Conservation (phyloP, 2,329 filamentous ascomycete species). For the Arthroderma sp. region DNA sequence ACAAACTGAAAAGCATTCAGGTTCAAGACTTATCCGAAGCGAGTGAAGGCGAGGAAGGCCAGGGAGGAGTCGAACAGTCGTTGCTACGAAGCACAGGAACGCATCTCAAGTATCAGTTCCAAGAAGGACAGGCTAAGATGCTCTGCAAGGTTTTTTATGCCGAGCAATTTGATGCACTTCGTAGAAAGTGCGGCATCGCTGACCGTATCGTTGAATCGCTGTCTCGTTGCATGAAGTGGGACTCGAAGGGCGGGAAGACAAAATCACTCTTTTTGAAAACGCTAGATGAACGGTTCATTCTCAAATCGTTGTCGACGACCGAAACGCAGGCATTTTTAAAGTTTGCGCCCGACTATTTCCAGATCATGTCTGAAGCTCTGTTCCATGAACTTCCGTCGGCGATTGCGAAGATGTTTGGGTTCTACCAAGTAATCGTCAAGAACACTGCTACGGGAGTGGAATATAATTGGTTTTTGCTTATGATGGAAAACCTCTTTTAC, state of each 20-base stretch:
- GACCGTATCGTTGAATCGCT: constrained; percentile 92
- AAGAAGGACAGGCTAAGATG: constrained; percentile 85
- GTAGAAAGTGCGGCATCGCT: constrained; percentile 81
- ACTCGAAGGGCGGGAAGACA: constrained; percentile 94
- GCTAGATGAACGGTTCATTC: constrained; percentile 80
- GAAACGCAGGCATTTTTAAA: constrained; percentile 89
- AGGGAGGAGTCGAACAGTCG: constrained; percentile 65
- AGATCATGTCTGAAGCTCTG: constrained; percentile 88
- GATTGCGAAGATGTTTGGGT: constrained; percentile 97
- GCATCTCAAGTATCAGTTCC: constrained; percentile 92
- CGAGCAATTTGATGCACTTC: constrained; percentile 90
- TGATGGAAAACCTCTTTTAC: constrained; percentile 98
- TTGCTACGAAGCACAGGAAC: constrained; percentile 74
- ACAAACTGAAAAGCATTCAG: constrained; percentile 49
- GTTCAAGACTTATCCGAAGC: constrained; percentile 22
- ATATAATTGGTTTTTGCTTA: constrained; percentile 82
- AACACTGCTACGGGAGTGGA: constrained; percentile 84
- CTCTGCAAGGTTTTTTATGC: constrained; percentile 98
- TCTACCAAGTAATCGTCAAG: constrained; percentile 95
- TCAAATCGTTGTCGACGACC: constrained; percentile 80
- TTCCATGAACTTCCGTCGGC: constrained; percentile 93
- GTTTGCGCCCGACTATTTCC: constrained; percentile 94
- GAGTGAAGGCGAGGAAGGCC: constrained; percentile 14
- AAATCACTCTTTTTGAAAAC: constrained; percentile 97
- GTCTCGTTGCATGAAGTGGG: constrained; percentile 92